These are phyloP conservation scores for Lipomyces lipofer DNA, from an alignment of 805 yeast genomes.

Conservation along the genomic window DNA sequence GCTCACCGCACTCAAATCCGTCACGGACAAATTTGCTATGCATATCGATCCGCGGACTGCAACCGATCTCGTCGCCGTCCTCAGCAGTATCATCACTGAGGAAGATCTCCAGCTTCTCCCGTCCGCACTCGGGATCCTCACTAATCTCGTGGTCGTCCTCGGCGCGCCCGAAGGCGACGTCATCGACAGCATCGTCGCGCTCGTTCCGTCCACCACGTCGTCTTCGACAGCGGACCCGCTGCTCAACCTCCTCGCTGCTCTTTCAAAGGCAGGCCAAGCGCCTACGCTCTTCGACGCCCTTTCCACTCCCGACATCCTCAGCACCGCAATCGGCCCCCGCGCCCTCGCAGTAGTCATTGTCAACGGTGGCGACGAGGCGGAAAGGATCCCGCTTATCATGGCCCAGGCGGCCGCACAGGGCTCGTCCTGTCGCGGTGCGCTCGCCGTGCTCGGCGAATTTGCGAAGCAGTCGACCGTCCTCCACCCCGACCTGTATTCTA, in stretches of 20 bases:
- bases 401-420: not conserved
- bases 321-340: constrained; percentile 8
- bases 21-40: constrained; percentile 7
- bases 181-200: constrained; percentile 3
- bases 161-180: not conserved
- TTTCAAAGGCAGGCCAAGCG: constrained; percentile 14
- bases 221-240: constrained; percentile 11
- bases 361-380: constrained; percentile 14
- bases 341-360: constrained; percentile 23
- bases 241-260: constrained; percentile 8
- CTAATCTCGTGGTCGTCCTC: constrained; percentile 5
- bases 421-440: constrained; percentile 18
- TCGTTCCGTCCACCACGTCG: constrained; percentile 8
- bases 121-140: constrained; percentile 13
- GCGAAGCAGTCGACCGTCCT: constrained; percentile 9
- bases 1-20: constrained; percentile 29
- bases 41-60: constrained; percentile 9
- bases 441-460: constrained; percentile 25
- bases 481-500: constrained; percentile 12
- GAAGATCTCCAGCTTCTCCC: constrained; percentile 26
- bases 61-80: constrained; percentile 19
- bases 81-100: constrained; percentile 4
- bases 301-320: constrained; percentile 31
- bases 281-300: not conserved
- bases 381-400: constrained; percentile 4